These are phyloP conservation scores for Leccinum aurantiacum DNA, from an alignment of 768 basidiomycete genomes.

Conservation along the genomic window DNA sequence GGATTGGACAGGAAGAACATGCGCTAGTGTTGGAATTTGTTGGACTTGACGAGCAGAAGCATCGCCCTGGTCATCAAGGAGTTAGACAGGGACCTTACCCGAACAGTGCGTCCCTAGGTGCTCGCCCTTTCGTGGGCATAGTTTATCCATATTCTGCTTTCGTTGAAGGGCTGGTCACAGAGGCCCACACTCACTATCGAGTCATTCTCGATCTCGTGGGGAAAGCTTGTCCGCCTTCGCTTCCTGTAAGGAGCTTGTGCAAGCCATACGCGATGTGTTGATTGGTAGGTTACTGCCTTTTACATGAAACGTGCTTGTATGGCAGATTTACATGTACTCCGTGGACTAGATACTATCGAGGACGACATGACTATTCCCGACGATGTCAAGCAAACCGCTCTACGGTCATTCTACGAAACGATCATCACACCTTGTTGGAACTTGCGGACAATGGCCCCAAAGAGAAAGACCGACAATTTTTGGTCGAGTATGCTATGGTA, in stretches of 20 bases:
- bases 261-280: neutral
- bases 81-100: slow-evolving; percentile 89
- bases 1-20: slow-evolving; percentile 87
- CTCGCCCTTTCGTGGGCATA: neutral
- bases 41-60: slow-evolving; percentile 86
- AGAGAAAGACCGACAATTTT: slow-evolving; percentile 85
- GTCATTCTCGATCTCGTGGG: neutral
- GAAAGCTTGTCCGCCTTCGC: neutral
- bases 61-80: slow-evolving; percentile 95
- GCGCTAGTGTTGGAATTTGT: slow-evolving; percentile 85
- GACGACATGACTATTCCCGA: slow-evolving; percentile 97
- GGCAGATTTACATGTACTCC: slow-evolving; percentile 89
- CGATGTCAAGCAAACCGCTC: slow-evolving; percentile 77
- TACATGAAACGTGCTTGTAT: neutral
- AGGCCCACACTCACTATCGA: neutral
- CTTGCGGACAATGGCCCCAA: slow-evolving; percentile 75
- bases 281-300: neutral
- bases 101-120: slow-evolving; percentile 62
- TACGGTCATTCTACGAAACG: slow-evolving; percentile 79
- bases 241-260: neutral
- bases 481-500: slow-evolving; percentile 80
- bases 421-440: slow-evolving; percentile 84
- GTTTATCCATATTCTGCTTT: neutral
- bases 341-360: slow-evolving; percentile 95
- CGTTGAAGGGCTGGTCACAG: slow-evolving; percentile 2